Evolutionary conservation across 768 basidiomycete species (phyloP).

Genomic region (Mycena venus): DNA sequence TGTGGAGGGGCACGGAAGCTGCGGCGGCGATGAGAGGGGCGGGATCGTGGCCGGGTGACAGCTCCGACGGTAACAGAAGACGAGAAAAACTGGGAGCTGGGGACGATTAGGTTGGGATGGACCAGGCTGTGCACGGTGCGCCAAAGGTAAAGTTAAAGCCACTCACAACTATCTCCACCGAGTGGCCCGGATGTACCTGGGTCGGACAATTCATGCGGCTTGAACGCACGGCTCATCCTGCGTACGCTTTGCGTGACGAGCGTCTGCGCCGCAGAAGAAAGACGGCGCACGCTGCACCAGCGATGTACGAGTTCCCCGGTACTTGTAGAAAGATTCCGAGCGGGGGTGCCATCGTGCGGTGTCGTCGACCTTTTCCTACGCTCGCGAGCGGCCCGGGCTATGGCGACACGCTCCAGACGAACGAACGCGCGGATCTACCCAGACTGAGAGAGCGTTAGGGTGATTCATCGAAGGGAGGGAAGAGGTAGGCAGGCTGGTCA

Average conservation of each 20-base stretch:
- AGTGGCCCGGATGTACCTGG: background rate
- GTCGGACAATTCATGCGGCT: background rate
- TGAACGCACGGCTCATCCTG: background rate
- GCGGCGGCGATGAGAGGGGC: too few species aligned
- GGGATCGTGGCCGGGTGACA: too few species aligned
- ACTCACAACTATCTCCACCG: background rate
- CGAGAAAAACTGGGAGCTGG: background rate
- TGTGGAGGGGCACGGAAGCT: too few species aligned
- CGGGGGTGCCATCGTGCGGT: background rate
- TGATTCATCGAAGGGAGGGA: constrained; percentile 1
- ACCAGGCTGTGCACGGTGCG: background rate
- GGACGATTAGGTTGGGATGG: background rate
- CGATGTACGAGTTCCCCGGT: background rate
- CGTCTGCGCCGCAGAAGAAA: background rate
- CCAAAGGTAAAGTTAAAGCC: background rate
- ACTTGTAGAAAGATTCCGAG: background rate
- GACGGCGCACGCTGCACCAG: background rate
- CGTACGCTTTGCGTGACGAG: background rate
- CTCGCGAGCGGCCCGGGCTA: background rate
- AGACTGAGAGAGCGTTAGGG: background rate
- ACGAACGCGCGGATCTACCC: background rate
- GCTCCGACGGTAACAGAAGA: background rate
- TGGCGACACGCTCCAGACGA: constrained; percentile 3
- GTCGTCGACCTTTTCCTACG: background rate
- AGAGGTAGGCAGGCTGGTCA: background rate